Base-by-base conservation (phyloP, 2,329 filamentous ascomycete genomes). In the Ophiostoma quercus region DNA sequence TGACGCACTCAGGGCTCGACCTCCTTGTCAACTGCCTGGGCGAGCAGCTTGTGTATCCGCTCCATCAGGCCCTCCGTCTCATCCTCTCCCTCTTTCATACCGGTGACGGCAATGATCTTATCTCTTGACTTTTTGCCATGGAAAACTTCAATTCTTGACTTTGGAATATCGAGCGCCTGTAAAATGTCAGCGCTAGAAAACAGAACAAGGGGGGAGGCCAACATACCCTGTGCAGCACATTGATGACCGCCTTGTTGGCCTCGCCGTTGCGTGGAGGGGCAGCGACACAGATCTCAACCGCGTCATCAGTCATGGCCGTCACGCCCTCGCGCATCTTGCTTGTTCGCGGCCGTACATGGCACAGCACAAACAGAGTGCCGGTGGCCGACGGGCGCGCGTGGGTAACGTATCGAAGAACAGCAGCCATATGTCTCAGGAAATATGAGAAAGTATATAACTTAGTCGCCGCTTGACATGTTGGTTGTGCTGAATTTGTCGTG, bases 321-420 rank as follows among this genome's bases (percentile, higher is more conserved):
- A 92, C 81, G 16, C 89, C 89, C 74, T 90, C 84, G 43, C 88
- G 84, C 32, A 81, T 81, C 37, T 85, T 86, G 76, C 82, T 87
- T 14, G 86, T 85, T 3, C 88, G 87, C 0, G 90, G 87, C 72
- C 90, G 91, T 70, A 92, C 85, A 73, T 85, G 87, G 76, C 90
- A 91, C 34, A 84, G 82, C 41, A 92, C 79, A 69, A 88, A 85
- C 22, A 92, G 77, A 1, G 79, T 81, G 32, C 79, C 80, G 3
- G 78, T 71, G 37, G 79, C 75, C 0, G 82, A 80, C 71, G 83
- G 85, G 67, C 81, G 82, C 67, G 82, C 78, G 3, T 80, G 80
- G 3, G 82, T 79, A 65, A 86, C 79, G 73, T 84, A 85, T 66
- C 80, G 80, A 67, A 85, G 79, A 41, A 71, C 73, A 29, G 71